phyloP scores from a whole-genome alignment of 169 alveolate species.

The Eimeria tenella region DNA sequence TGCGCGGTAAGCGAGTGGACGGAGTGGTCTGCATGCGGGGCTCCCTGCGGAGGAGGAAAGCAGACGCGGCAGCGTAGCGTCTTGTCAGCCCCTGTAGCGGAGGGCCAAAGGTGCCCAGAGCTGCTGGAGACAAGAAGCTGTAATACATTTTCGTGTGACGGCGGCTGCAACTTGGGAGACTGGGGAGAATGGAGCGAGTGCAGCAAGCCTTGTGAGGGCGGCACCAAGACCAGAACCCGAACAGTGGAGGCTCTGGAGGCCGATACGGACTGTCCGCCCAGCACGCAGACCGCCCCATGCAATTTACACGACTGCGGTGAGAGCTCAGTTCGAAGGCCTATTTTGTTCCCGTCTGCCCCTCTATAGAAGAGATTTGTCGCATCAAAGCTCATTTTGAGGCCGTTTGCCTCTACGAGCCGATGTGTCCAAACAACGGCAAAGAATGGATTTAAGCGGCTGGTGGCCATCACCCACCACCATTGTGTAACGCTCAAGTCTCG shows the following conservation, averaged over 20 bases:
- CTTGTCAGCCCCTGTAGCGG: constrained; percentile 79
- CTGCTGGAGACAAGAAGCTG: constrained; percentile 57
- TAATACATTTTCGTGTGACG: constrained; percentile 79
- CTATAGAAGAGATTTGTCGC: too few species aligned
- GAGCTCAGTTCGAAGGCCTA: background rate
- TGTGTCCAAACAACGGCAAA: background rate
- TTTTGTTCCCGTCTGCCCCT: too few species aligned
- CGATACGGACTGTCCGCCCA: constrained; percentile 75
- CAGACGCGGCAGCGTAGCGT: constrained; percentile 82
- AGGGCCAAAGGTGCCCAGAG: constrained; percentile 81
- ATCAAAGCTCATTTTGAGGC: too few species aligned
- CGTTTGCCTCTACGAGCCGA: too few species aligned
- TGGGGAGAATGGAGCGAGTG: constrained; percentile 85
- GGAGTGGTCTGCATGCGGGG: constrained; percentile 82
- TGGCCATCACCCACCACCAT: background rate
- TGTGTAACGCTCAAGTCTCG: background rate
- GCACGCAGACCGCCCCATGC: constrained; percentile 72
- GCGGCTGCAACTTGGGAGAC: constrained; percentile 83
- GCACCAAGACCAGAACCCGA: constrained; percentile 81
- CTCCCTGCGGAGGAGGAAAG: constrained; percentile 83
- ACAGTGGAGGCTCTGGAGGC: constrained; percentile 44
- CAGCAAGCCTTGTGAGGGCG: constrained; percentile 83
- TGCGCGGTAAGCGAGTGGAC: constrained; percentile 83
- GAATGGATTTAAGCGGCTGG: background rate
- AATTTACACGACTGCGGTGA: constrained; percentile 69